phyloP scores from a whole-genome alignment of 1,139 yeast genomes.

The Sugiyamaella japonica region DNA sequence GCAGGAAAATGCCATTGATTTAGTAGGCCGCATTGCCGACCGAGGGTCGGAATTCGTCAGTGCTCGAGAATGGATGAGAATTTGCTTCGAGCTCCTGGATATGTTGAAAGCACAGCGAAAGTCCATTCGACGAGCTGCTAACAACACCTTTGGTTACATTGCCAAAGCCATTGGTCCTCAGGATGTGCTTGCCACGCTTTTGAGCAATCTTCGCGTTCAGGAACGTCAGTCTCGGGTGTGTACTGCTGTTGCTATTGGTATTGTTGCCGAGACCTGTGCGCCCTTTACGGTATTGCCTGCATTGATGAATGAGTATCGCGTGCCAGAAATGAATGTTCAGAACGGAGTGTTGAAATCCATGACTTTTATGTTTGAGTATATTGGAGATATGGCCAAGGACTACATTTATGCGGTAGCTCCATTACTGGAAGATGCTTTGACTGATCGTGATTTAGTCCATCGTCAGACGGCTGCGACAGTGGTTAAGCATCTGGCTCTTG shows the following conservation, averaged over 20 bases:
- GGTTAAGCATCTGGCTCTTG: constrained; percentile 76
- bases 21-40: constrained; percentile 82
- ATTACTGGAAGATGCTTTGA: constrained; percentile 82
- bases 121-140: constrained; percentile 80
- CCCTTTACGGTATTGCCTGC: constrained; percentile 98
- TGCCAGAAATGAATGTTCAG: constrained; percentile 91
- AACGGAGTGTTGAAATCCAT: constrained; percentile 92
- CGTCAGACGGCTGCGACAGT: constrained; percentile 95
- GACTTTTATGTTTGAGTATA: constrained; percentile 92
- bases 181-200: constrained; percentile 81
- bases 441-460: constrained; percentile 89
- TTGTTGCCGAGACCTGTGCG: constrained; percentile 90
- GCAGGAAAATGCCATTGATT: constrained; percentile 76
- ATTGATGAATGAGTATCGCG: constrained; percentile 90
- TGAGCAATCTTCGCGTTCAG: constrained; percentile 85
- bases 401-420: constrained; percentile 83
- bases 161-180: constrained; percentile 96
- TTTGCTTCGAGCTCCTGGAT: constrained; percentile 86
- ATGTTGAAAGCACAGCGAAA: constrained; percentile 84
- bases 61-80: constrained; percentile 97
- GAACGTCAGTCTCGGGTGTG: constrained; percentile 96
- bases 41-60: constrained; percentile 83
- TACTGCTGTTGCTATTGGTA: constrained; percentile 97
- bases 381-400: constrained; percentile 78
- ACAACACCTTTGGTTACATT: constrained; percentile 86